These are phyloP conservation scores for Globisporangium nunn DNA, from an alignment of 352 stramenopile species.

Conservation along the genomic window DNA sequence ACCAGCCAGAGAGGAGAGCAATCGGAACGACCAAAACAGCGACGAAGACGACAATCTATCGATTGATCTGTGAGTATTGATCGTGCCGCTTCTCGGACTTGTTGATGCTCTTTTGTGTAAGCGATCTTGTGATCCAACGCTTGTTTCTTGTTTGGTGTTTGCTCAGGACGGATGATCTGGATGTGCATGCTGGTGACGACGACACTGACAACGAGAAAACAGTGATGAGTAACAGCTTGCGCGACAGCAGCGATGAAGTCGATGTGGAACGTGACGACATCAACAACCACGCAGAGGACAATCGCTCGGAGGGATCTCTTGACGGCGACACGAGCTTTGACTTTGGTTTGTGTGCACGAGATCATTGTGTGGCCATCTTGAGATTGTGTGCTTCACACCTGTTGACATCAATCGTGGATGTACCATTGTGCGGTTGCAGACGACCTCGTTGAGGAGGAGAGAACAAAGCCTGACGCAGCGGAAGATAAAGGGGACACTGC, in stretches of 20 bases:
- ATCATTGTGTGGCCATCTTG: no score
- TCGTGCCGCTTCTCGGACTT: background rate
- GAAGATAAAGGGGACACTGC: background rate
- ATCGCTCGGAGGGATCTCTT: background rate
- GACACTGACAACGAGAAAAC: background rate
- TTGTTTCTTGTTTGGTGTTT: constrained; percentile 2
- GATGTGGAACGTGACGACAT: background rate
- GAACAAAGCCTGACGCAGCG: background rate
- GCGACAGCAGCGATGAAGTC: background rate
- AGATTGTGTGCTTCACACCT: background rate
- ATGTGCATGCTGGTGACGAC: background rate
- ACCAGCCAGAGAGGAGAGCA: background rate
- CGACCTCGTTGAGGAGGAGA: constrained; percentile 32
- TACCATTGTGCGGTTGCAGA: constrained; percentile 7
- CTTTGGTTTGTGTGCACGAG: constrained; percentile 28
- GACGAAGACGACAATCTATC: constrained; percentile 27
- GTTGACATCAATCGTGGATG: background rate
- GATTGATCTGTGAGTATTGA: constrained; percentile 50
- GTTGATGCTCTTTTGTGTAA: background rate
- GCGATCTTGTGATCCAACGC: background rate
- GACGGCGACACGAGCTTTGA: constrained; percentile 30
- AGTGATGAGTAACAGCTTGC: background rate
- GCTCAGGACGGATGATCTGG: constrained; percentile 26
- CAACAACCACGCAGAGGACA: background rate
- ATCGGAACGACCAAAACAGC: background rate